Evolutionary conservation across 352 stramenopile species (phyloP).

Genomic region (Pythium vanterpoolii): DNA sequence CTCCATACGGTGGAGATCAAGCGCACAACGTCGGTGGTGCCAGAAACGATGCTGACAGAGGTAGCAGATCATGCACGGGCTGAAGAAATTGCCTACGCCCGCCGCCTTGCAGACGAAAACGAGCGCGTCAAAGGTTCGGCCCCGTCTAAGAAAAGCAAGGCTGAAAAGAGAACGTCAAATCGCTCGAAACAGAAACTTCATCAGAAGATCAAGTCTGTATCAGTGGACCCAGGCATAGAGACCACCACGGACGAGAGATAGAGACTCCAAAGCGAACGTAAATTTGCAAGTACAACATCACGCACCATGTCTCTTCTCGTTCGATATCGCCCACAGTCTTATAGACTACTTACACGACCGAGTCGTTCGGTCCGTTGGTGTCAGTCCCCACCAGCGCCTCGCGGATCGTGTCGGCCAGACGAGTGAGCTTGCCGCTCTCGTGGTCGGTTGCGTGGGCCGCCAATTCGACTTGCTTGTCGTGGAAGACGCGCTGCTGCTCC

Average conservation of each 20-base stretch:
- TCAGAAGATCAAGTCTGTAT: conserved; percentile 3
- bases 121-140: conserved; percentile 4
- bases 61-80: background rate
- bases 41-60: background rate
- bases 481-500: conserved; percentile 51
- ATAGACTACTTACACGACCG: conserved; percentile 16
- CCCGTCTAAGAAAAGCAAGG: background rate
- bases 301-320: background rate
- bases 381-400: conserved; percentile 41
- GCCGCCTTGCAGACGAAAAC: conserved; percentile 10
- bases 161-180: conserved; percentile 9
- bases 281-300: background rate
- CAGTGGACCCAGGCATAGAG: conserved; percentile 6
- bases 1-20: background rate
- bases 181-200: conserved; percentile 12
- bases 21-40: background rate
- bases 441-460: conserved; percentile 41
- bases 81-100: conserved; percentile 8
- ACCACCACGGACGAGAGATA: background rate
- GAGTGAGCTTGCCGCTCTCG: conserved; percentile 54
- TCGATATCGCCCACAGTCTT: background rate
- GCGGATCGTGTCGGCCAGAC: conserved; percentile 56
- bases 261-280: background rate
- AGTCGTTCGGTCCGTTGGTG: conserved; percentile 16
- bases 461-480: conserved; percentile 52